Percentiles rank a stretch among this genome's conserved stretches.
Evolutionary conservation across 306 rosid genomes (phyloP).

Genomic region (Prunus salicina): DNA sequence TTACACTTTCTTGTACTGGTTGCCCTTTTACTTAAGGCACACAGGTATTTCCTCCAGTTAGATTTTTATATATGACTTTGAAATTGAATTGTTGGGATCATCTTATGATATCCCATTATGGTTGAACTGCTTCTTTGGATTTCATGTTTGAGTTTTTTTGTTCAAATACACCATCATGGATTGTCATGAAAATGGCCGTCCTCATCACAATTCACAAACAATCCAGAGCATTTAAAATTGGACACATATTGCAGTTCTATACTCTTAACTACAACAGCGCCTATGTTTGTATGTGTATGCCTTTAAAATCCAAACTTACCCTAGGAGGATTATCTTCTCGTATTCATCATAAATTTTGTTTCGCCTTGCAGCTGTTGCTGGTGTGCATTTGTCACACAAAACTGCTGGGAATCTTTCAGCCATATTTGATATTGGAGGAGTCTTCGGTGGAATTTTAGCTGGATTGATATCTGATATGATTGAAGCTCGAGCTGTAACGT

Average conservation of each 20-base stretch:
- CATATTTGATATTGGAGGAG: conserved; percentile 85
- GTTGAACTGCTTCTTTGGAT: background rate
- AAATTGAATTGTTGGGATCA: background rate
- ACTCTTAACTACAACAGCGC: background rate
- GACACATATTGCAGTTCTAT: background rate
- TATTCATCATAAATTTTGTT: background rate
- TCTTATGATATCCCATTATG: background rate
- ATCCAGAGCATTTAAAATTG: no score
- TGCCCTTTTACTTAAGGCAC: conserved; percentile 86
- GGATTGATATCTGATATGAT: conserved; percentile 81
- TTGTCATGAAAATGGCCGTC: background rate
- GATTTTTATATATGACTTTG: background rate
- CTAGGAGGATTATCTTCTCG: background rate
- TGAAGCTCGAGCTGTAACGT: conserved; percentile 84
- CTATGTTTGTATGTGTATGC: background rate
- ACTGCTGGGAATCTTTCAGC: conserved; percentile 86
- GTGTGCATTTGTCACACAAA: conserved; percentile 71
- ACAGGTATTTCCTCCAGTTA: conserved; percentile 38
- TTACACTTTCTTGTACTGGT: conserved; percentile 85
- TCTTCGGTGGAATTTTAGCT: conserved; percentile 77
- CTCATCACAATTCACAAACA: no score
- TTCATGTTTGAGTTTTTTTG: background rate
- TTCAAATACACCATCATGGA: background rate
- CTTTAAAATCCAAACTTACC: no score
- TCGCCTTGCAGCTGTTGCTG: conserved; percentile 70